Evolutionary conservation across 2,329 filamentous ascomycete species (phyloP).

Genomic region (Monosporascus sp.): DNA sequence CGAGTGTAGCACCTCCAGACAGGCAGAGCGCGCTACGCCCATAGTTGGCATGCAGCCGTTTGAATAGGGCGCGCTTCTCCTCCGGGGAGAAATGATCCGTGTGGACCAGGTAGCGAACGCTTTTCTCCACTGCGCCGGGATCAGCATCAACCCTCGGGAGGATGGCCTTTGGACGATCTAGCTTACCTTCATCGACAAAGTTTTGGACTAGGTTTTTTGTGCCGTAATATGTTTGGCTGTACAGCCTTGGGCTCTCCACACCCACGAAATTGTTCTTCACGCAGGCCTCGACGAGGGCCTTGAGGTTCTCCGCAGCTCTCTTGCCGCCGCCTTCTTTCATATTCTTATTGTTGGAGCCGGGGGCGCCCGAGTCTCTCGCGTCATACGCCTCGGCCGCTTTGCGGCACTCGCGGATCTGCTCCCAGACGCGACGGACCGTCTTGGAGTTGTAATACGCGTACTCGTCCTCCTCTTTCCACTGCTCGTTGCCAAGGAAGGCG

Average conservation of each 20-base stretch:
- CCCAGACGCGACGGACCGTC: slow-evolving; percentile 71
- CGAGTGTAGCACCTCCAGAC: slow-evolving; percentile 89
- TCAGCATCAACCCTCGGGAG: background rate
- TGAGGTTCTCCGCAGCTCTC: slow-evolving; percentile 68
- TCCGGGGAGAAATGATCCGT: slow-evolving; percentile 64
- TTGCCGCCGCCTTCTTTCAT: slow-evolving; percentile 29
- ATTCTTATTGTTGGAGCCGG: slow-evolving; percentile 31
- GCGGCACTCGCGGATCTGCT: slow-evolving; percentile 65
- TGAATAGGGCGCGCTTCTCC: slow-evolving; percentile 77
- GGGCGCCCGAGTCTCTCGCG: slow-evolving; percentile 24
- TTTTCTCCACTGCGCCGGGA: slow-evolving; percentile 49
- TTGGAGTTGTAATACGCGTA: slow-evolving; percentile 84
- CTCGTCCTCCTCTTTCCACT: slow-evolving; percentile 73
- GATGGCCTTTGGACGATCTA: background rate
- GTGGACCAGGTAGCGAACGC: slow-evolving; percentile 61
- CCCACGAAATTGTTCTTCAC: slow-evolving; percentile 98
- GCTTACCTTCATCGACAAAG: slow-evolving; percentile 75
- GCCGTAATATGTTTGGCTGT: slow-evolving; percentile 95
- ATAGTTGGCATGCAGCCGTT: slow-evolving; percentile 83
- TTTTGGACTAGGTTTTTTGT: slow-evolving; percentile 93
- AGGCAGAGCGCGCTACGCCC: slow-evolving; percentile 89
- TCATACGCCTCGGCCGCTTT: slow-evolving; percentile 50
- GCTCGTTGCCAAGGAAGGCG: slow-evolving; percentile 70
- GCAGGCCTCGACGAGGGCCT: slow-evolving; percentile 75
- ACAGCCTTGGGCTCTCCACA: slow-evolving; percentile 88